Evolutionary conservation across 768 basidiomycete genomes (phyloP), one percentile per base, ranked within the genome.

Genomic region (Tubosaeta brunneosetosa): DNA sequence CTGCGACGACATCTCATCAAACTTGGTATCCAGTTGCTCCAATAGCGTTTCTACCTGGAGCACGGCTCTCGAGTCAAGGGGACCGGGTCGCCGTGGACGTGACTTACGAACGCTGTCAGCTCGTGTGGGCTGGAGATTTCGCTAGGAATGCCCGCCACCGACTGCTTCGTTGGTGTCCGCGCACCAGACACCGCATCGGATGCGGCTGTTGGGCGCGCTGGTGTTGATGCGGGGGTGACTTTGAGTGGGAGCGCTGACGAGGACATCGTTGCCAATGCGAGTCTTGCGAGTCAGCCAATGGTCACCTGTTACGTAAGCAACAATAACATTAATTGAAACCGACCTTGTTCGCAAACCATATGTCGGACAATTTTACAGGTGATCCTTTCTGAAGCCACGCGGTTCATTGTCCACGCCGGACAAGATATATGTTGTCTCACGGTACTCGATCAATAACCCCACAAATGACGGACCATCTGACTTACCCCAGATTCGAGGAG

Each of bases 71-170:
- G 41, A 33, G 44, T 54, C 13, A 31, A 31, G 49, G n/a, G 26
- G 14, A 44, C 25, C 14, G 38, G 42, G 50, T 49, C 52, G 53
- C 48, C 53, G 46, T 31, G 44, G 51, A 53, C 45, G 33, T 37
- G 43, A 79, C 89, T 70, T 66, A 97, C 94, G 71, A 94, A 97
- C 19, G 91, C 91, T 29, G 94, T 95, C 58, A 97, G 71, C 67
- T 97, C 94, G 66, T 94, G 93, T 1, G 94, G 94, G 62, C 90
- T 92, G 2, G 93, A 91, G 33, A 91, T 91, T 60, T 93, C 89
- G 52, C 74, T 74, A 1, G 77, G 69, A 57, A 62, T 69, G 33
- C 70, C 53, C 52, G 64, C 63, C 22, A 70, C 52, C 0, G 61
- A 52, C 49, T 75, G 75, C 57, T 78, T 81, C 50, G 78, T 74